phyloP scores from a whole-genome alignment of 2,329 filamentous ascomycete species.

The Drechslera avenae region DNA sequence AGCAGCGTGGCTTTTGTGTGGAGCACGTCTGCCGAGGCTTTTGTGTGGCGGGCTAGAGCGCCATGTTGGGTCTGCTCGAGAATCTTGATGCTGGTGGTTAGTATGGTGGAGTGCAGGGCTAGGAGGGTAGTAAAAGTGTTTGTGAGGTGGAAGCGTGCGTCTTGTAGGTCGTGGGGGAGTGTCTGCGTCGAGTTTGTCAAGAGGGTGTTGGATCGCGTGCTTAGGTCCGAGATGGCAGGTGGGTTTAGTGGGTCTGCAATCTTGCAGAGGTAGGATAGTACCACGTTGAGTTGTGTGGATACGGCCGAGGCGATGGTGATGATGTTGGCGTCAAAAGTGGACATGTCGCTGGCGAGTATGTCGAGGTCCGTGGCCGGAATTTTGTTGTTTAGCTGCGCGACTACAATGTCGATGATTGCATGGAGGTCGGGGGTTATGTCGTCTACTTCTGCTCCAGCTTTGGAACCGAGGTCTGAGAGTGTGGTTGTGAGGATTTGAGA shows the following conservation, averaged over 20 bases:
- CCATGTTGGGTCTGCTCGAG: constrained; percentile 57
- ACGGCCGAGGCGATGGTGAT: constrained; percentile 41
- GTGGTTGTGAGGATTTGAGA: constrained; percentile 43
- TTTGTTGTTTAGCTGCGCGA: constrained; percentile 47
- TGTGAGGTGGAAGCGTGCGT: constrained; percentile 40
- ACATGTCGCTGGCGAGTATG: constrained; percentile 48
- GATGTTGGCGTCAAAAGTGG: constrained; percentile 49
- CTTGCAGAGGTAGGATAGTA: constrained; percentile 40
- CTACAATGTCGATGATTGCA: constrained; percentile 50
- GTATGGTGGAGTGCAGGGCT: constrained; percentile 43
- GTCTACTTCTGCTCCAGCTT: constrained; percentile 17
- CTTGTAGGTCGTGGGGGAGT: constrained; percentile 33
- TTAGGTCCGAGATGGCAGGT: constrained; percentile 17
- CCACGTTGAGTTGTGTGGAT: constrained; percentile 39
- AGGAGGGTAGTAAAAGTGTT: constrained; percentile 44
- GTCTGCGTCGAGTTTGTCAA: constrained; percentile 15
- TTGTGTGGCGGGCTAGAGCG: constrained; percentile 48
- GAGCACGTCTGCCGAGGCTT: constrained; percentile 52
- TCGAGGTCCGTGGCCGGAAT: constrained; percentile 45
- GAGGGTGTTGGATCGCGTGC: constrained; percentile 14
- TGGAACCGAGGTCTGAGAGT: constrained; percentile 43
- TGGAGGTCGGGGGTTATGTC: constrained; percentile 52
- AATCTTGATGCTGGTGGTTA: constrained; percentile 48
- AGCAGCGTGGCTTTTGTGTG: constrained; percentile 50
- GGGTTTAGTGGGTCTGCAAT: constrained; percentile 35